Evolutionary conservation across 148 eudicot species (phyloP).

Genomic region (Rheum nobile): DNA sequence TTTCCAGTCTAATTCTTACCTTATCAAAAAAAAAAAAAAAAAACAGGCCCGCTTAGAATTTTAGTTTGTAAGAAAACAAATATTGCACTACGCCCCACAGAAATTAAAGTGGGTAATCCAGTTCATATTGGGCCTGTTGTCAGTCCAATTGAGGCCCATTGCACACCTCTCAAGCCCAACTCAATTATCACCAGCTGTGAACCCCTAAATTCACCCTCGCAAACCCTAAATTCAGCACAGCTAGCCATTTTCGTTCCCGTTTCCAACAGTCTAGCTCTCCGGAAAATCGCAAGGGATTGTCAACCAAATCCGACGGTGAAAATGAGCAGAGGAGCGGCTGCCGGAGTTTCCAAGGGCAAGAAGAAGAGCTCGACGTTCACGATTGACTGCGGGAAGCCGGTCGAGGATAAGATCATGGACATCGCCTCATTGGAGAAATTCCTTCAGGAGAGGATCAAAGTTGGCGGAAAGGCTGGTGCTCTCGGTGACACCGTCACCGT

Average conservation of each 20-base stretch:
- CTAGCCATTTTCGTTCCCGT: background rate
- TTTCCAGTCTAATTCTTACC: too few relatives aligned
- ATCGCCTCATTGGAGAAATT: constrained; percentile 69
- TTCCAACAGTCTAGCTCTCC: background rate
- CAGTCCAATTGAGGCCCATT: background rate
- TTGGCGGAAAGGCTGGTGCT: constrained; percentile 64
- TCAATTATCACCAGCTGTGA: background rate
- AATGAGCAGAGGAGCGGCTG: constrained; percentile 45
- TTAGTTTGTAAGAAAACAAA: too few relatives aligned
- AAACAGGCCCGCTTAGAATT: too few relatives aligned
- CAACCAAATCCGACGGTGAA: constrained; percentile 2
- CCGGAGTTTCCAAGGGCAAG: constrained; percentile 39
- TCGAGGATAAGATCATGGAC: constrained; percentile 73
- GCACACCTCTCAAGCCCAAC: background rate
- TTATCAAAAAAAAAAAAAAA: too few relatives aligned
- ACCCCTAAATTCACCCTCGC: background rate
- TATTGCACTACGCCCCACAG: too few relatives aligned
- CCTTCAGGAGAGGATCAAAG: constrained; percentile 64
- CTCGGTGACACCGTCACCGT: constrained; percentile 61
- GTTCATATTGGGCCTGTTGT: background rate
- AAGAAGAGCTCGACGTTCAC: constrained; percentile 51
- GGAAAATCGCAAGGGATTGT: background rate
- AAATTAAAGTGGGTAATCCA: background rate
- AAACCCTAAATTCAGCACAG: background rate
- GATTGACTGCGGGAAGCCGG: constrained; percentile 65